Base-by-base conservation (phyloP, 176 grass and related monocot genomes). In the Oryza coarctata region DNA sequence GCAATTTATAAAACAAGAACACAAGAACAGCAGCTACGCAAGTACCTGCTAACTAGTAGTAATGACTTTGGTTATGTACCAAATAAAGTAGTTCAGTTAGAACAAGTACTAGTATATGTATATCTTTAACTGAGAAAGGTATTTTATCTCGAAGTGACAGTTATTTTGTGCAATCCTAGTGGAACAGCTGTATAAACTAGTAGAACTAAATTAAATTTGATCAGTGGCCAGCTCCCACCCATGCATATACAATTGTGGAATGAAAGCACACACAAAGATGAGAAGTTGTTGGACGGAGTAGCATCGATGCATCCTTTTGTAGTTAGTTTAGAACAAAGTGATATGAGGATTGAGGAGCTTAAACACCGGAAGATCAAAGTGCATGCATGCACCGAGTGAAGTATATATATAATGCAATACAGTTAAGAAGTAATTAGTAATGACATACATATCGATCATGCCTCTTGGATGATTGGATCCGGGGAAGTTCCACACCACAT, bases 401-500 rank as follows among this genome's bases (percentile, higher is more conserved):
- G 7, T 52, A 60, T 60, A 25, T 20, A 60, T 60, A 25, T 25
- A 23, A n/a, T 58, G 22, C 17, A 52, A 52, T 0, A 9, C 5
- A 22, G 50, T 55, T 55, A 8, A 55, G 5, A 55, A 66, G 13
- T n/a, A 41, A 32, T 66, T 11, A 43, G 1, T 11, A 43, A 43
- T 43, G 0, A 84, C 94, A 79, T 69, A 93, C 94, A 27, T 52
- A n/a, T 90, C 73, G 26, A 82, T 67, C 35, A 71, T 15, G 43
- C 77, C 82, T 84, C n/a, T 63, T 73, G 32, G 83, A n/a, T 61
- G 70, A 58, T 38, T 11, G 2, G 84, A 82, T 12, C 47, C 76
- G 0, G 83, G 86, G 7, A 32, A 55, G 71, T 61, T 87, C 94
- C 94, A 96, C 7, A 73, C 41, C 49, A 93, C 10, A 30, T 96